phyloP scores from a whole-genome alignment of 371 early-diverging fungal species.

The Mucor lusitanicus region DNA sequence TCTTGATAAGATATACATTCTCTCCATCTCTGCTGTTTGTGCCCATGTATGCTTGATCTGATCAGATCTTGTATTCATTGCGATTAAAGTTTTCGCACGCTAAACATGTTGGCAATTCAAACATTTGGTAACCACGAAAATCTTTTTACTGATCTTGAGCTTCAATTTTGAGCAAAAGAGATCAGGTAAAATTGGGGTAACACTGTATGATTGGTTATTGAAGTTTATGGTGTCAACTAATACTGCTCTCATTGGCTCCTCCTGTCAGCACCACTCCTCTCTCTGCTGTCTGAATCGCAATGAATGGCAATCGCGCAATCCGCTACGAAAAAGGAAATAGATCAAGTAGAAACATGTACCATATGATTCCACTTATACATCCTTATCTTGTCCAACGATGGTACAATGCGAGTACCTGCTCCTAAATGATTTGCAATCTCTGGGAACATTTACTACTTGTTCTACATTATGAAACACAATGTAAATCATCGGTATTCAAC shows the following conservation, averaged over 20 bases:
- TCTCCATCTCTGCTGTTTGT: not conserved
- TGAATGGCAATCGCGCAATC: constrained; percentile 3
- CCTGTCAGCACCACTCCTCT: not conserved
- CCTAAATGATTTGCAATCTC: not conserved
- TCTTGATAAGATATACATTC: not conserved
- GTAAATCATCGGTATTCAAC: not conserved
- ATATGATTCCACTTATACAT: not conserved
- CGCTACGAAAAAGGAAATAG: not conserved
- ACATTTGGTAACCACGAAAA: not conserved
- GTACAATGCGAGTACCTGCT: not conserved
- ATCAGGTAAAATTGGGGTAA: constrained; percentile 1
- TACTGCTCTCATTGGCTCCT: constrained; percentile 1
- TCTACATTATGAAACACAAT: not conserved
- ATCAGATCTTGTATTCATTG: constrained; percentile 1
- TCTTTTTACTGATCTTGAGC: constrained; percentile 3
- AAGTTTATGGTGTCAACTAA: constrained; percentile 9
- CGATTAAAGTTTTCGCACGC: constrained; percentile 2
- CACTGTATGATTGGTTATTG: not conserved
- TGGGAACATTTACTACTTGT: no score
- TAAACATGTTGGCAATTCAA: not conserved
- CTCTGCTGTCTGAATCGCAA: not conserved
- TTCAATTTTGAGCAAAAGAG: constrained; percentile 1
- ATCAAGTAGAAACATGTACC: constrained; percentile 1
- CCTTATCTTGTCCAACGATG: not conserved
- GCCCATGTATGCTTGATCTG: not conserved